Base-by-base conservation (phyloP, 257 asterid species). In the Gardenia jasminoides region DNA sequence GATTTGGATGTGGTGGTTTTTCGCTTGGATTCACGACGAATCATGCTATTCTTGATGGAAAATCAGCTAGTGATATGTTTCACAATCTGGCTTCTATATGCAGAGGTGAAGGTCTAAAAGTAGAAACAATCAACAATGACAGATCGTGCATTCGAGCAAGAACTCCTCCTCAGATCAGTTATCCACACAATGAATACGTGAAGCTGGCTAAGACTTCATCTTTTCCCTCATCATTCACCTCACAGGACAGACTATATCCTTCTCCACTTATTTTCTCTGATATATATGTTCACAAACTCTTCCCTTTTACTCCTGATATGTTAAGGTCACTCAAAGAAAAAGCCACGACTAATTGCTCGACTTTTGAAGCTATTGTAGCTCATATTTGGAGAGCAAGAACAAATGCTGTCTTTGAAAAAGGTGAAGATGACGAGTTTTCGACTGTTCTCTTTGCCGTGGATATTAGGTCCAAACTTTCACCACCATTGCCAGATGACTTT, bases 31-130 rank as follows among this genome's bases (percentile, higher is more conserved):
- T 88, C 76, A 39, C 76, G 70, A 80, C 88, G 28, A 85, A 88
- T 80, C 91, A 88, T 78, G 87, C 85, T 8, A 78, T 88, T 56
- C 80, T 85, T 46, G 91, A 88, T 67, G 91, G 89, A 17, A 83
- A 83, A 80, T 85, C 91, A 58, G 89, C 91, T 0, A 72, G 87
- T 43, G 87, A 82, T 65, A 85, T 88, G 91, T 82, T 83, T 39
- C 76, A 78, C 46, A 88, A 80, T 39, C 89, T 88, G 20, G 89
- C 88, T 22, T 77, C 85, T 16, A 73, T 85, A 31, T 83, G 86
- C 71, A 77, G 89, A 80, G 89, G 88, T 59, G 81, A 88, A 78
- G 84, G 80, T 78, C 83, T 82, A 31, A 72, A 28, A 52, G 33
- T 69, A 16, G 52, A 44, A 16, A 54, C 9, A 47, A 69, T 88